Evolutionary conservation across 2,329 filamentous ascomycete genomes (phyloP).

Genomic region (Fusarium paranaense): DNA sequence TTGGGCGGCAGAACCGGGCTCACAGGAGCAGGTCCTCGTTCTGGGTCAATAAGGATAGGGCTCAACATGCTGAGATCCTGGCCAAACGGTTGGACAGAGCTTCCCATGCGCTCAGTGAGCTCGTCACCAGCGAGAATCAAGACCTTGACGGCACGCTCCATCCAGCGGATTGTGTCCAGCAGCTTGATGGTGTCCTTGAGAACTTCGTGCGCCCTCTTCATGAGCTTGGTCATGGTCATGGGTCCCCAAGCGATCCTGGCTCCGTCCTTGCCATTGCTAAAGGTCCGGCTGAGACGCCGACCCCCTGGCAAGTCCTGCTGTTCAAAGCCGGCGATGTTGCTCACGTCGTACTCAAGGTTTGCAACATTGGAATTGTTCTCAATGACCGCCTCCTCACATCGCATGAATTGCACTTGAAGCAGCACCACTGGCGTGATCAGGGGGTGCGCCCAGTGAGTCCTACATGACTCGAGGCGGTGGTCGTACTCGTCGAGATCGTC

Average conservation of each 20-base stretch:
- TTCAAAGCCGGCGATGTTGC: slow-evolving; percentile 56
- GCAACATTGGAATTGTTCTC: slow-evolving; percentile 58
- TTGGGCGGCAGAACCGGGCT: slow-evolving; percentile 42
- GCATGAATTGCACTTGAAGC: slow-evolving; percentile 59
- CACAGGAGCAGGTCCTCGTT: slow-evolving; percentile 39
- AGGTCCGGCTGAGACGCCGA: slow-evolving; percentile 38
- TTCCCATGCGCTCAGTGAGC: slow-evolving; percentile 49
- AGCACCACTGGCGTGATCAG: slow-evolving; percentile 59
- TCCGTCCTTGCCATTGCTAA: slow-evolving; percentile 40
- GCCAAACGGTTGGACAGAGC: slow-evolving; percentile 24
- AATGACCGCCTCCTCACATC: slow-evolving; percentile 57
- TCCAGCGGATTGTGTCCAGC: slow-evolving; percentile 60
- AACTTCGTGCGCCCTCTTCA: slow-evolving; percentile 61
- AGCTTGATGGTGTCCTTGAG: slow-evolving; percentile 59
- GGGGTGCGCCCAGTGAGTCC: slow-evolving; percentile 59
- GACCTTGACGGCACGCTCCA: slow-evolving; percentile 59
- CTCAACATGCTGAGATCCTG: slow-evolving; percentile 45
- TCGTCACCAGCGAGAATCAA: slow-evolving; percentile 58
- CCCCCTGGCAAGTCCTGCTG: slow-evolving; percentile 43
- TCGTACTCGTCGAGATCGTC: slow-evolving; percentile 61
- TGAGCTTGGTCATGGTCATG: slow-evolving; percentile 59
- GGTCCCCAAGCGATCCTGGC: slow-evolving; percentile 48
- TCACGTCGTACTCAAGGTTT: slow-evolving; percentile 56
- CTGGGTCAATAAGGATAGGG: slow-evolving; percentile 35
- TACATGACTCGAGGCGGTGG: slow-evolving; percentile 57